phyloP scores from a whole-genome alignment of 345 rosid genomes.

The Odontarrhena argentea region DNA sequence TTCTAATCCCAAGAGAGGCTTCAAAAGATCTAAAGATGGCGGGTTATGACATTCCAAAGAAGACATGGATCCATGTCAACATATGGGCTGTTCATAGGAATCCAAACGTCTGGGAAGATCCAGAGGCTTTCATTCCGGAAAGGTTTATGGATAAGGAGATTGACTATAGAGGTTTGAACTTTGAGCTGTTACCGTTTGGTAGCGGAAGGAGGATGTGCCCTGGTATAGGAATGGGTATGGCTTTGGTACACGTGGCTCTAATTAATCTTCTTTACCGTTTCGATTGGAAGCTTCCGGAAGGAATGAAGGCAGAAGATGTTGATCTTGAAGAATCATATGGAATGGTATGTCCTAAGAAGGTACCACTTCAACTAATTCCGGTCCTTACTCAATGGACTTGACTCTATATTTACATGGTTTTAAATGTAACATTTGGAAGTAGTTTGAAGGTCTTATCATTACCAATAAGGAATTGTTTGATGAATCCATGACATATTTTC shows the following conservation, averaged over 20 bases:
- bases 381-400: constrained; percentile 23
- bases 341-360: constrained; percentile 47
- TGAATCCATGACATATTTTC: neutral
- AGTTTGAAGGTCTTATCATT: constrained; percentile 3
- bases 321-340: constrained; percentile 53
- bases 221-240: constrained; percentile 41
- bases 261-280: constrained; percentile 49
- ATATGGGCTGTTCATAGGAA: constrained; percentile 14
- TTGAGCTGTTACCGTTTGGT: constrained; percentile 55
- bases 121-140: neutral
- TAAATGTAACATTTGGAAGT: neutral
- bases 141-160: constrained; percentile 17
- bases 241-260: constrained; percentile 43
- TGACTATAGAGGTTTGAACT: constrained; percentile 51
- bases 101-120: constrained; percentile 17
- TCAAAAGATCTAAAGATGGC: constrained; percentile 12
- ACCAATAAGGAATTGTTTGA: constrained; percentile 1
- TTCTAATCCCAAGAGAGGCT: constrained; percentile 34
- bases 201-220: constrained; percentile 62
- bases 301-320: constrained; percentile 43
- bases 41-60: constrained; percentile 13
- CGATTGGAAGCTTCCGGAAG: constrained; percentile 52
- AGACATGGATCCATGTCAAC: constrained; percentile 28
- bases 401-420: neutral
- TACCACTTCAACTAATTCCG: constrained; percentile 39